Conservation (phyloP, 306 rosid species). For the Ammopiptanthus mongolicus region DNA sequence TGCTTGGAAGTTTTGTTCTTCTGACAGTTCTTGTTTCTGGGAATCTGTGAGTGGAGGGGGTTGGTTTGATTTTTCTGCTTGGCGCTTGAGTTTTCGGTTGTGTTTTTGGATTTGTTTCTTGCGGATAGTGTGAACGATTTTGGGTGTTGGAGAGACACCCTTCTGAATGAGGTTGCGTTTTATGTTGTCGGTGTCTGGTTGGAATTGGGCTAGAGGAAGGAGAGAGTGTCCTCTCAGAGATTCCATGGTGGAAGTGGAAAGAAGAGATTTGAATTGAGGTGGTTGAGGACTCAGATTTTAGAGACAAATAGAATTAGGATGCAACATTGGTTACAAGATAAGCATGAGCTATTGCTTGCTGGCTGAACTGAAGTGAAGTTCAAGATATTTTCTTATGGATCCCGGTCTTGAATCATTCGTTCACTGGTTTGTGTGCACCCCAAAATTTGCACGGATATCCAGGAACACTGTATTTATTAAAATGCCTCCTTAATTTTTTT, state of each 20-base stretch:
- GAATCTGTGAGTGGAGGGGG: conserved; percentile 40
- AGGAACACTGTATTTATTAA: too few relatives aligned
- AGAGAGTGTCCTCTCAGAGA: conserved; percentile 29
- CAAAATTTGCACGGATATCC: too few relatives aligned
- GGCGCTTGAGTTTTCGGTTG: conserved; percentile 52
- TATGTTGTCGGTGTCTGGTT: conserved; percentile 59
- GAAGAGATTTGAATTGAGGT: neutral
- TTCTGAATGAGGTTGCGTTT: conserved; percentile 46
- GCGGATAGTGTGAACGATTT: conserved; percentile 74
- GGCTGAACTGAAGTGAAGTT: too few relatives aligned
- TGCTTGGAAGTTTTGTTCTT: conserved; percentile 50
- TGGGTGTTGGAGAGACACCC: conserved; percentile 66
- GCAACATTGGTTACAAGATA: too few relatives aligned
- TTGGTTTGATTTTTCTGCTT: conserved; percentile 5
- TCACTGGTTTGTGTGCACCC: too few relatives aligned
- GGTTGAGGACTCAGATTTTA: too few relatives aligned
- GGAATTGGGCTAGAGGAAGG: conserved; percentile 39
- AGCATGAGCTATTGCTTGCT: too few relatives aligned
- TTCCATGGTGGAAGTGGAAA: conserved; percentile 42
- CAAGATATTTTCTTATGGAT: too few relatives aligned
- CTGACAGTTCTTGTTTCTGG: conserved; percentile 37
- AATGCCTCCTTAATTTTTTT: too few relatives aligned
- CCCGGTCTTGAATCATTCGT: too few relatives aligned
- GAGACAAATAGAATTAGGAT: too few relatives aligned
- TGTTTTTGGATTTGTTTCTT: conserved; percentile 79